These are phyloP conservation scores for Brassica carinata DNA, from an alignment of 345 rosid species.

Conservation along the genomic window DNA sequence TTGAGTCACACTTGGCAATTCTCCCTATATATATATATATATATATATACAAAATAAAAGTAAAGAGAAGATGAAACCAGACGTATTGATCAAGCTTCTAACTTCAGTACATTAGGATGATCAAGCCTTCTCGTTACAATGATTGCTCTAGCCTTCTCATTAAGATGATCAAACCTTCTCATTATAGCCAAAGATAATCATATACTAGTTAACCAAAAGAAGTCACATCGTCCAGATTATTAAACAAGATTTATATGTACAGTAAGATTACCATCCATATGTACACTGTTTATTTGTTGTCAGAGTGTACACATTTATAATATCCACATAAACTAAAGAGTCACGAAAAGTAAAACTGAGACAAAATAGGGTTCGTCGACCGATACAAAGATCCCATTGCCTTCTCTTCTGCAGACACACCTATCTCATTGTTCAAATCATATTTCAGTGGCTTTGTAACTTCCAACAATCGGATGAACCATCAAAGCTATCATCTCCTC, in stretches of 20 bases:
- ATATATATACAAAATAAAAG: too few relatives aligned
- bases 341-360: too few relatives aligned
- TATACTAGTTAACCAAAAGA: background rate
- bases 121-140: too few relatives aligned
- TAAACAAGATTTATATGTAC: background rate
- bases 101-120: too few relatives aligned
- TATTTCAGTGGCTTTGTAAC: background rate
- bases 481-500: background rate
- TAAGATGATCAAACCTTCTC: background rate
- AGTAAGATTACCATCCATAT: background rate
- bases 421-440: background rate
- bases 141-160: background rate
- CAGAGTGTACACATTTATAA: background rate
- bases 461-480: background rate
- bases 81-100: too few relatives aligned
- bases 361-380: too few relatives aligned
- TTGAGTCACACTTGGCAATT: too few relatives aligned
- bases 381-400: too few relatives aligned
- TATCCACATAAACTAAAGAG: background rate
- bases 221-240: background rate
- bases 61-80: too few relatives aligned
- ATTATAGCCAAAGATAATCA: background rate
- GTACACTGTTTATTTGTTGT: background rate
- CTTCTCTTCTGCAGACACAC: background rate
- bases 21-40: too few relatives aligned